Evolutionary conservation across 2,329 filamentous ascomycete genomes (phyloP).

Genomic region (Claviceps fusiformis): DNA sequence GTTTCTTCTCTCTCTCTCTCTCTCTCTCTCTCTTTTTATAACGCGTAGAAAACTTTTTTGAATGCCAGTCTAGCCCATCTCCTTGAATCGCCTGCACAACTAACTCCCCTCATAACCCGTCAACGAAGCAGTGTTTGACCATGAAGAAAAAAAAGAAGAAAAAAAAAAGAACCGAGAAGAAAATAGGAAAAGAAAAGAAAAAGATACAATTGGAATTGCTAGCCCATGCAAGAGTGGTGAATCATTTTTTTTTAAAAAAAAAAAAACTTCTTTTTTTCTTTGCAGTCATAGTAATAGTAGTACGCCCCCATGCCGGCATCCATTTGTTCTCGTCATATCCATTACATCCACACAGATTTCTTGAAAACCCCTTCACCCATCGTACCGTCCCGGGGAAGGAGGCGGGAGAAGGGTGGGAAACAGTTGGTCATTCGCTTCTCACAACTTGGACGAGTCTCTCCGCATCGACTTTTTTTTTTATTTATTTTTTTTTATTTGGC

Average conservation of each 20-base stretch:
- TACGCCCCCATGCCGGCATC: background rate
- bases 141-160: background rate
- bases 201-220: background rate
- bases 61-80: background rate
- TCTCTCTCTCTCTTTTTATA: too few relatives aligned
- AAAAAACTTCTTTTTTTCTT: background rate
- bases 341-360: background rate
- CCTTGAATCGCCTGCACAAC: background rate
- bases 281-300: background rate
- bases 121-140: background rate
- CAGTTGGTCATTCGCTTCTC: background rate
- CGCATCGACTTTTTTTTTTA: too few relatives aligned
- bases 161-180: too few relatives aligned
- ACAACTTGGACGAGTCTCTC: too few relatives aligned
- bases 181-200: too few relatives aligned
- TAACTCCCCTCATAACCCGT: background rate
- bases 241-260: background rate
- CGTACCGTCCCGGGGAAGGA: background rate
- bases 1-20: too few relatives aligned
- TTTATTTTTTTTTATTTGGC: too few relatives aligned
- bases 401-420: background rate
- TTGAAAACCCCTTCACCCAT: background rate
- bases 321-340: background rate
- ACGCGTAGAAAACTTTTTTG: background rate
- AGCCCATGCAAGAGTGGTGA: slow-evolving; percentile 5